Conservation (phyloP, 2,329 filamentous ascomycete genomes). For the Tolypocladium paradoxum region DNA sequence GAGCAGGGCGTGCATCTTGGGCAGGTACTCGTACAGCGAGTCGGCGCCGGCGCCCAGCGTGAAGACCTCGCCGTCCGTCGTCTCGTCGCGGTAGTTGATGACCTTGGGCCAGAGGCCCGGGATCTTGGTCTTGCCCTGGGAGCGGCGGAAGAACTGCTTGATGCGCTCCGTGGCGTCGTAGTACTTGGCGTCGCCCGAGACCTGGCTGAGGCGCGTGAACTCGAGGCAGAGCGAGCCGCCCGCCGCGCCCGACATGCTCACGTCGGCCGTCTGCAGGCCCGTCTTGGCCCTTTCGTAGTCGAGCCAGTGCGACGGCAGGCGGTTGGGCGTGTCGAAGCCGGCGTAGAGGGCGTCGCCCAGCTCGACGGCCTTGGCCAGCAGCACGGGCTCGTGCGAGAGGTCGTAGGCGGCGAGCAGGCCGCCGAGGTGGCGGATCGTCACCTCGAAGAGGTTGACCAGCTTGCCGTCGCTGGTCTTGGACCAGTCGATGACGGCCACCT, state of each 20-base stretch:
- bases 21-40: constrained; percentile 48
- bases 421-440: constrained; percentile 45
- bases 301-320: constrained; percentile 36
- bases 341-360: constrained; percentile 42
- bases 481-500: constrained; percentile 44
- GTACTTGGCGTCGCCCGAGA: constrained; percentile 62
- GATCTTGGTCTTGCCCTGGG: constrained; percentile 55
- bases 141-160: constrained; percentile 53
- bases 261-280: constrained; percentile 24
- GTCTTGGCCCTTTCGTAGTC: constrained; percentile 29
- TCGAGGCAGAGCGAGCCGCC: constrained; percentile 60
- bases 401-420: constrained; percentile 43
- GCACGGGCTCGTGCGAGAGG: constrained; percentile 31
- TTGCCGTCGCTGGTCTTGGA: constrained; percentile 30
- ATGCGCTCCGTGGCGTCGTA: constrained; percentile 68
- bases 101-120: constrained; percentile 64
- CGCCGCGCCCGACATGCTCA: constrained; percentile 30
- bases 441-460: constrained; percentile 49
- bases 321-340: constrained; percentile 44
- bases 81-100: constrained; percentile 50
- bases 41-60: constrained; percentile 35
- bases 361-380: constrained; percentile 41
- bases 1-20: constrained; percentile 50
- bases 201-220: constrained; percentile 63
- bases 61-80: constrained; percentile 25